Conservation (phyloP, 352 stramenopile species). For the Phytophthora pluvialis region DNA sequence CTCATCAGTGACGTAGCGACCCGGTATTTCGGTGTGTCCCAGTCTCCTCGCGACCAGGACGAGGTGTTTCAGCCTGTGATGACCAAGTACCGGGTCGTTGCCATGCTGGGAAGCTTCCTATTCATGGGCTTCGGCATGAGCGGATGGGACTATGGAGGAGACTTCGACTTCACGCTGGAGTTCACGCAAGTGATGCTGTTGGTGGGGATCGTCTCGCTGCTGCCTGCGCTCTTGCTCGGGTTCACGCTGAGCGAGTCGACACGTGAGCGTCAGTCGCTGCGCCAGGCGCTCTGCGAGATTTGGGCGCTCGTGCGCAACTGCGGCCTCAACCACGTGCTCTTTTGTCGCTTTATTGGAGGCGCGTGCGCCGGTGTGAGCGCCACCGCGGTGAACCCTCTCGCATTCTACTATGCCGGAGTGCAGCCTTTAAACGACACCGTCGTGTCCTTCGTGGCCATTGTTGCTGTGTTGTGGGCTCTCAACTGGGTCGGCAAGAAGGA, state of each 20-base stretch:
- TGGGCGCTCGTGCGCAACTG: slow-evolving; percentile 51
- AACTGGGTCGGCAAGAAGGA: slow-evolving; percentile 43
- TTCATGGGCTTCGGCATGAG: slow-evolving; percentile 73
- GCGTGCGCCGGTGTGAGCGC: slow-evolving; percentile 46
- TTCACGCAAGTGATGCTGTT: slow-evolving; percentile 61
- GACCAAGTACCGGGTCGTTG: slow-evolving; percentile 41
- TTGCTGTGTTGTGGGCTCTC: slow-evolving; percentile 37
- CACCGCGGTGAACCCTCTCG: slow-evolving; percentile 50
- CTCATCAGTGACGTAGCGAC: slow-evolving; percentile 48
- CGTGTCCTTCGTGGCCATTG: slow-evolving; percentile 52
- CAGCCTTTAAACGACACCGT: slow-evolving; percentile 65
- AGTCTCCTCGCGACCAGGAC: slow-evolving; percentile 26
- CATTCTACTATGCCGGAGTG: slow-evolving; percentile 57
- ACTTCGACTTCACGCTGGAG: slow-evolving; percentile 61
- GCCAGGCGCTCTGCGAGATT: slow-evolving; percentile 32
- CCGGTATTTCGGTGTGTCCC: slow-evolving; percentile 9
- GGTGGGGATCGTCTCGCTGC: slow-evolving; percentile 32
- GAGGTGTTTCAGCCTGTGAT: slow-evolving; percentile 42
- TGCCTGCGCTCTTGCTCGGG: slow-evolving; percentile 41
- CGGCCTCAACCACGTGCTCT: slow-evolving; percentile 47
- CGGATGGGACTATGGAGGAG: slow-evolving; percentile 63
- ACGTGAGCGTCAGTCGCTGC: slow-evolving; percentile 26
- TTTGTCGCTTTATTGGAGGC: slow-evolving; percentile 48
- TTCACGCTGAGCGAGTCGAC: slow-evolving; percentile 32
- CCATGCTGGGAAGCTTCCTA: slow-evolving; percentile 49